A percentile compares a stretch with the other conserved stretches of the same genome.
Evolutionary conservation across 2,329 filamentous ascomycete species (phyloP).

Genomic region (Sarocladium strictum): DNA sequence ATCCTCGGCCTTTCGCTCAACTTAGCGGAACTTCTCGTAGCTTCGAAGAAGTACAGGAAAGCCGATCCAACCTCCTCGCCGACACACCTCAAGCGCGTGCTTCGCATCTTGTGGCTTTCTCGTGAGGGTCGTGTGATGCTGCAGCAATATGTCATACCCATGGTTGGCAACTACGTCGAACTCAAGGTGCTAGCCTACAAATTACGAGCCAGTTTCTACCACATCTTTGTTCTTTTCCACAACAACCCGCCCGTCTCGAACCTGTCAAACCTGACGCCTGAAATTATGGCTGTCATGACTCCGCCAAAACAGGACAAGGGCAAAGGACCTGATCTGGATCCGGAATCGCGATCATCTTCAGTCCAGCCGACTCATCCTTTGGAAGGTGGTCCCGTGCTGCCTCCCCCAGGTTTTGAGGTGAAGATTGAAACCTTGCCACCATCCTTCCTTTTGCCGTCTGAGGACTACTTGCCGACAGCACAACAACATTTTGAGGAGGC

Average conservation of each 20-base stretch:
- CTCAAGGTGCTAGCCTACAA: conserved; percentile 89
- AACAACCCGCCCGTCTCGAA: conserved; percentile 75
- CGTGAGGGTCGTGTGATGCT: conserved; percentile 85
- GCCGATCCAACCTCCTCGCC: conserved; percentile 75
- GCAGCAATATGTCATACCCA: conserved; percentile 81
- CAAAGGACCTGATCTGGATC: conserved; percentile 45
- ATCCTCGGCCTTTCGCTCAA: conserved; percentile 86
- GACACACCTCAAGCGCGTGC: conserved; percentile 73
- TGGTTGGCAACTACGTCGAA: conserved; percentile 71
- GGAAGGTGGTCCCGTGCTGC: conserved; percentile 54
- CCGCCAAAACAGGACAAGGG: conserved; percentile 23
- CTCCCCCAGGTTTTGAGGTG: conserved; percentile 48
- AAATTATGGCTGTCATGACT: conserved; percentile 31
- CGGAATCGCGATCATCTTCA: conserved; percentile 37
- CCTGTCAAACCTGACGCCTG: conserved; percentile 47
- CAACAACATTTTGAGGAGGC: conserved; percentile 76
- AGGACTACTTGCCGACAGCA: conserved; percentile 79
- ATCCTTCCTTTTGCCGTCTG: conserved; percentile 72
- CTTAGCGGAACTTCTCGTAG: conserved; percentile 75
- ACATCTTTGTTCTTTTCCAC: conserved; percentile 95
- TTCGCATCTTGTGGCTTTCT: conserved; percentile 91
- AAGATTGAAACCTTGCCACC: conserved; percentile 40
- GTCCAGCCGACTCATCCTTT: conserved; percentile 41
- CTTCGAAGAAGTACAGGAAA: conserved; percentile 75
- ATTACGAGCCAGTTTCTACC: conserved; percentile 87